Conservation (phyloP, 2,329 filamentous ascomycete genomes). For the Xylaria sp. region DNA sequence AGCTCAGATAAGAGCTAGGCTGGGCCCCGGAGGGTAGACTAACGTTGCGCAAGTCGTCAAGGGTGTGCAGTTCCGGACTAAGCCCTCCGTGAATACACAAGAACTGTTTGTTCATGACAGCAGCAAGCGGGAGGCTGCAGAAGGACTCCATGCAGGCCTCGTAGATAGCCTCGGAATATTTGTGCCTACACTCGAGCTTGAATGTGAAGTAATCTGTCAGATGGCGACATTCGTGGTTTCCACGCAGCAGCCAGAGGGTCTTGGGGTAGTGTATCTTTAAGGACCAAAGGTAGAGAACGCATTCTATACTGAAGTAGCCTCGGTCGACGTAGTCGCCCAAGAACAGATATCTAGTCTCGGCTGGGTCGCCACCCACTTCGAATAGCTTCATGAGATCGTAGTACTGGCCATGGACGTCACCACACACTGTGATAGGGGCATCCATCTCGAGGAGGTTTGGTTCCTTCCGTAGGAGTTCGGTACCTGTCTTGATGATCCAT, state of each 20-base stretch:
- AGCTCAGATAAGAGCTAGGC: neutral
- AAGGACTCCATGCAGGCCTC: conserved; percentile 99
- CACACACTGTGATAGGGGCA: conserved; percentile 97
- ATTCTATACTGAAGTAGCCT: conserved; percentile 99
- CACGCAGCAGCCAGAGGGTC: conserved; percentile 93
- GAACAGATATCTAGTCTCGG: conserved; percentile 96
- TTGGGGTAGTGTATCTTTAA: conserved; percentile 99
- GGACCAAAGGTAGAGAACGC: conserved; percentile 95
- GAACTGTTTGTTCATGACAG: conserved; percentile 99
- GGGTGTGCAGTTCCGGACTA: conserved; percentile 92
- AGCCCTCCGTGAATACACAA: conserved; percentile 96
- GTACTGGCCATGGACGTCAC: conserved; percentile 98
- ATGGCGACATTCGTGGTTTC: conserved; percentile 98
- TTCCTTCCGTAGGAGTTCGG: conserved; percentile 85
- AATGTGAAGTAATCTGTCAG: conserved; percentile 99
- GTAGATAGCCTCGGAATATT: conserved; percentile 95
- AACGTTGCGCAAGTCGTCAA: conserved; percentile 91
- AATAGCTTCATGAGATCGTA: conserved; percentile 99
- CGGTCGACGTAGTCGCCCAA: conserved; percentile 97
- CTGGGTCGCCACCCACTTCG: conserved; percentile 94
- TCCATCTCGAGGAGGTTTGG: conserved; percentile 99
- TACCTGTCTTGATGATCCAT: conserved; percentile 90
- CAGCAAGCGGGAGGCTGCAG: conserved; percentile 89
- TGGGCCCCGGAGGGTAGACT: conserved; percentile 42
- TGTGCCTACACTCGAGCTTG: conserved; percentile 99